phyloP scores from a whole-genome alignment of 345 rosid genomes.

The Salix brachista region DNA sequence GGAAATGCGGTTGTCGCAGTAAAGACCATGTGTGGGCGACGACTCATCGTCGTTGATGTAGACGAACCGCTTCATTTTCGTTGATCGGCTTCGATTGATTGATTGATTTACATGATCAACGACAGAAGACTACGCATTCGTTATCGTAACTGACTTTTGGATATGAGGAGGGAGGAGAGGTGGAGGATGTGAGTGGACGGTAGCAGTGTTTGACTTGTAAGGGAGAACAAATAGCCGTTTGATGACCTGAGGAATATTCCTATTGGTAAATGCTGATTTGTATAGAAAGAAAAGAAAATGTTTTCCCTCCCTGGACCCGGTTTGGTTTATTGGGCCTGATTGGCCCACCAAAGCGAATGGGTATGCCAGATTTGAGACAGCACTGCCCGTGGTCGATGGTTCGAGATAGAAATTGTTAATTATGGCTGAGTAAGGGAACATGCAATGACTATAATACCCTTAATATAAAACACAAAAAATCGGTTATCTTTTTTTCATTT shows the following conservation, averaged over 20 bases:
- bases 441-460: no score
- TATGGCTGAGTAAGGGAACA: no score
- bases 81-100: slow-evolving; percentile 16
- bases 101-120: slow-evolving; percentile 5
- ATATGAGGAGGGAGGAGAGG: no score
- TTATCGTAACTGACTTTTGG: background rate
- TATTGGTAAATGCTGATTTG: background rate
- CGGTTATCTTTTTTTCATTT: no score
- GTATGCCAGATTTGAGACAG: no score
- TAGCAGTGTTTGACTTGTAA: background rate
- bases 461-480: no score
- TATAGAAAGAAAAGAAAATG: no score
- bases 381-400: no score
- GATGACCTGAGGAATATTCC: background rate
- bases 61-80: slow-evolving; percentile 79
- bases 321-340: no score
- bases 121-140: background rate
- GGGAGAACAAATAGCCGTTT: background rate
- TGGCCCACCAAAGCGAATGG: no score
- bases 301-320: no score
- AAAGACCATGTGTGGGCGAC: slow-evolving; percentile 53
- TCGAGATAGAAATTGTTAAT: no score
- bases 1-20: slow-evolving; percentile 81
- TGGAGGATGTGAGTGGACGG: background rate
- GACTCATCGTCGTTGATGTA: slow-evolving; percentile 82